These are phyloP conservation scores for Telfairia occidentalis DNA, from an alignment of 331 rosid genomes.

Conservation along the genomic window DNA sequence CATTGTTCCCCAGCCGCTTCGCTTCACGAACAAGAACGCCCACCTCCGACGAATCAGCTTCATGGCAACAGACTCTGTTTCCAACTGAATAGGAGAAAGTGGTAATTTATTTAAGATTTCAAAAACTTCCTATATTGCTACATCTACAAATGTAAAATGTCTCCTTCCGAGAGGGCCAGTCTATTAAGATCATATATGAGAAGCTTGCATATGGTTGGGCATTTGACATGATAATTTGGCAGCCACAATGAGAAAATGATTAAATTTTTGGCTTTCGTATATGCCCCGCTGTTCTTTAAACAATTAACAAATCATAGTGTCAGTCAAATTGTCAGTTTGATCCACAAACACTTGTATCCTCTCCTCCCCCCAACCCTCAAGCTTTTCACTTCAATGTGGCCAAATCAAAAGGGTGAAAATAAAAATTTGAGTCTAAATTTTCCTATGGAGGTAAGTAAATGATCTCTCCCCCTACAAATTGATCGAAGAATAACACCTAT, in stretches of 20 bases:
- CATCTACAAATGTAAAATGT: no score
- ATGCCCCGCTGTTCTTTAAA: neutral
- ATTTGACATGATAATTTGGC: neutral
- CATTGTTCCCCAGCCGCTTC: no score
- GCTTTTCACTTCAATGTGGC: neutral
- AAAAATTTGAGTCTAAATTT: neutral
- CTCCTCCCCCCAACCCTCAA: neutral
- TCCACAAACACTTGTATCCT: neutral
- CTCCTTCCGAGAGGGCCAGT: no score
- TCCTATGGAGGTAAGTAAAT: conserved; percentile 37
- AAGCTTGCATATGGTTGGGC: no score
- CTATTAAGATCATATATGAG: no score
- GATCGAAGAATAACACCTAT: conserved; percentile 29
- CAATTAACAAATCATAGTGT: neutral
- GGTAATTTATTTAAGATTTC: no score
- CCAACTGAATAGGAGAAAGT: no score
- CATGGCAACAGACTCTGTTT: no score
- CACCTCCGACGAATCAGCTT: no score
- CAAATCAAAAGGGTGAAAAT: conserved; percentile 1
- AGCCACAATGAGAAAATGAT: neutral
- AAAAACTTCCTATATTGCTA: no score
- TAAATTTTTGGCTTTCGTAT: neutral
- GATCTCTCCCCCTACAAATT: conserved; percentile 36
- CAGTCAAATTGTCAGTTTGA: neutral
- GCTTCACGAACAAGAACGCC: no score